Percentiles rank a stretch among this genome's conserved stretches.
Evolutionary conservation across 2,329 filamentous ascomycete genomes (phyloP).

Genomic region (Diaporthe amygdali): DNA sequence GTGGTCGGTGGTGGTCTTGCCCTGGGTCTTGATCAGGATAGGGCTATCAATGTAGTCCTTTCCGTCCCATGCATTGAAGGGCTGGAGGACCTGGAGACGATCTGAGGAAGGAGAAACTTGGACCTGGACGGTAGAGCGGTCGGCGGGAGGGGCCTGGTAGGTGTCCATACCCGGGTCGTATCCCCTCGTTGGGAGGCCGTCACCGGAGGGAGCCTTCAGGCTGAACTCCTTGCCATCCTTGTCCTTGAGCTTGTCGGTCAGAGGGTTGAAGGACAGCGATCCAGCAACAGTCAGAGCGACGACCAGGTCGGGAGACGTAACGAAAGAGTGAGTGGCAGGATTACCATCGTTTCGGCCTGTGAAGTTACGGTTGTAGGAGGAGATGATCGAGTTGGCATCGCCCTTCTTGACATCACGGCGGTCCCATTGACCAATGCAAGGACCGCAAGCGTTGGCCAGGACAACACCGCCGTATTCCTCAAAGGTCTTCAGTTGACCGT

Average conservation of each 20-base stretch:
- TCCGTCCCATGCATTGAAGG: constrained; percentile 89
- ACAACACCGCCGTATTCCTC: constrained; percentile 96
- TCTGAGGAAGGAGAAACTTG: constrained; percentile 88
- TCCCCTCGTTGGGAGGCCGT: constrained; percentile 78
- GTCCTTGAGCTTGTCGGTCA: constrained; percentile 90
- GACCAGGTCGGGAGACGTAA: constrained; percentile 52
- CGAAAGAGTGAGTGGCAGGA: constrained; percentile 53
- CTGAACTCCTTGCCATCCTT: constrained; percentile 97
- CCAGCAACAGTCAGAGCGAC: constrained; percentile 47
- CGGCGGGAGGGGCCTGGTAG: constrained; percentile 90
- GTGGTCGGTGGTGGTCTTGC: constrained; percentile 97
- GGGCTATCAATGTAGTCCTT: constrained; percentile 85
- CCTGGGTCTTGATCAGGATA: constrained; percentile 94
- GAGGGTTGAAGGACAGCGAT: constrained; percentile 82
- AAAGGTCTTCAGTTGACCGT: constrained; percentile 91
- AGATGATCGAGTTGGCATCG: constrained; percentile 93
- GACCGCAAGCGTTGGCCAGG: constrained; percentile 92
- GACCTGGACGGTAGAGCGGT: constrained; percentile 76
- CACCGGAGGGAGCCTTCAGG: constrained; percentile 79
- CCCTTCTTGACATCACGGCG: constrained; percentile 94
- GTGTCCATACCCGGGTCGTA: constrained; percentile 91
- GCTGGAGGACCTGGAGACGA: constrained; percentile 89
- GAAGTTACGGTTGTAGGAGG: constrained; percentile 99
- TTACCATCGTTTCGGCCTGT: constrained; percentile 82
- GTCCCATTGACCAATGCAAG: constrained; percentile 96